phyloP scores from a whole-genome alignment of 805 yeast genomes.

The Millerozyma miso region DNA sequence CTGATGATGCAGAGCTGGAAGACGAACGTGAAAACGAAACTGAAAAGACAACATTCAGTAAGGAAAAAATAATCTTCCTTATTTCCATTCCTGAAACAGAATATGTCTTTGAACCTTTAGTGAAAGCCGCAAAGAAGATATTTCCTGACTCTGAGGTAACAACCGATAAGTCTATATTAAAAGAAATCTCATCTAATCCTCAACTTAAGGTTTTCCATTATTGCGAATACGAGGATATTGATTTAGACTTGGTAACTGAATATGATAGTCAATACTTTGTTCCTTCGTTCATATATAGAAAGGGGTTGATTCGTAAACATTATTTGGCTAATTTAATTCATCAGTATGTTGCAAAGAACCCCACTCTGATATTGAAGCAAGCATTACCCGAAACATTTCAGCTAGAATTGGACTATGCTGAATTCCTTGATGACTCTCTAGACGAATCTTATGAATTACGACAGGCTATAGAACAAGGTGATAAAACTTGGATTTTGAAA shows the following conservation, averaged over 20 bases:
- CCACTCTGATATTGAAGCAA: constrained; percentile 51
- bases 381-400: constrained; percentile 75
- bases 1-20: no score
- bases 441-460: constrained; percentile 90
- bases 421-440: constrained; percentile 86
- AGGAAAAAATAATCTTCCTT: constrained; percentile 17
- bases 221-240: constrained; percentile 86
- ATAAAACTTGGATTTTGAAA: constrained; percentile 80
- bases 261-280: constrained; percentile 50
- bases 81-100: constrained; percentile 34
- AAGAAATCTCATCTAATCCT: constrained; percentile 10
- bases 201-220: constrained; percentile 57
- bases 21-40: constrained; percentile 11
- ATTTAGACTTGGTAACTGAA: constrained; percentile 58
- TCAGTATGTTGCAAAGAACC: constrained; percentile 69
- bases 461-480: constrained; percentile 62
- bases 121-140: constrained; percentile 27
- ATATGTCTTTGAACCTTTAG: constrained; percentile 42
- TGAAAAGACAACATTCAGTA: background rate
- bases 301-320: constrained; percentile 88
- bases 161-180: constrained; percentile 16
- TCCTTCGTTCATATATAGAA: constrained; percentile 82
- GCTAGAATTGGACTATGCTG: constrained; percentile 91
- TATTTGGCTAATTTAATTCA: constrained; percentile 82
- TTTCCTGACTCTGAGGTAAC: constrained; percentile 22